phyloP scores from a whole-genome alignment of 345 rosid genomes.

The Viola odorata region DNA sequence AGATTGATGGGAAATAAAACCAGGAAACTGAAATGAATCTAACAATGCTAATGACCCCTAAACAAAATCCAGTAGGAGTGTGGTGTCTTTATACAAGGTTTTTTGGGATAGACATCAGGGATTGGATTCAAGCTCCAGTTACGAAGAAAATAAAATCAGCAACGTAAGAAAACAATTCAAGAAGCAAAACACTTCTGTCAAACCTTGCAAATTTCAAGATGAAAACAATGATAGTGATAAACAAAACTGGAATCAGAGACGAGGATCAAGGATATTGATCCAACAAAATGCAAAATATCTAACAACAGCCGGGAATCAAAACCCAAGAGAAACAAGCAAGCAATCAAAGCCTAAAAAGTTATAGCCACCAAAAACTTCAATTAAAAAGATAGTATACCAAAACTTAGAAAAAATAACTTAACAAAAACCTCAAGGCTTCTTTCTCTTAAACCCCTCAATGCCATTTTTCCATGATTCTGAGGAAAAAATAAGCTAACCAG shows the following conservation, averaged over 20 bases:
- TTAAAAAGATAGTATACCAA: background rate
- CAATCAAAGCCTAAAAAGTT: too few species aligned
- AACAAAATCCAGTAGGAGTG: too few species aligned
- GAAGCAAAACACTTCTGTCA: background rate
- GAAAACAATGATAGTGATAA: background rate
- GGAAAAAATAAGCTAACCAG: background rate
- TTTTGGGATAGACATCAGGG: too few species aligned
- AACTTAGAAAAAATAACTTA: background rate
- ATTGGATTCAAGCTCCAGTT: too few species aligned
- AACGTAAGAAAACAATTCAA: too few species aligned
- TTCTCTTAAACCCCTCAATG: background rate
- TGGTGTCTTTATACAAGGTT: background rate
- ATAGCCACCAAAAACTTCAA: background rate
- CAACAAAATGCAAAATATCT: background rate
- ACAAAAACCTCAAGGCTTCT: background rate
- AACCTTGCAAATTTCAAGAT: too few species aligned
- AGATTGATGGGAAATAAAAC: slow-evolving; percentile 9
- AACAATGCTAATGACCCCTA: too few species aligned
- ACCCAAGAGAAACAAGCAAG: too few species aligned
- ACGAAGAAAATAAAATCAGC: too few species aligned
- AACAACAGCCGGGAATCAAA: too few species aligned
- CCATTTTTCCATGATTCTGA: background rate
- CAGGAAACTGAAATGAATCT: background rate
- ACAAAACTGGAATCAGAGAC: background rate
- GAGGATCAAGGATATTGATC: too few species aligned